Evolutionary conservation across 192 early-diverging fungal genomes (phyloP).

Genomic region (Obelidium mucronatum): DNA sequence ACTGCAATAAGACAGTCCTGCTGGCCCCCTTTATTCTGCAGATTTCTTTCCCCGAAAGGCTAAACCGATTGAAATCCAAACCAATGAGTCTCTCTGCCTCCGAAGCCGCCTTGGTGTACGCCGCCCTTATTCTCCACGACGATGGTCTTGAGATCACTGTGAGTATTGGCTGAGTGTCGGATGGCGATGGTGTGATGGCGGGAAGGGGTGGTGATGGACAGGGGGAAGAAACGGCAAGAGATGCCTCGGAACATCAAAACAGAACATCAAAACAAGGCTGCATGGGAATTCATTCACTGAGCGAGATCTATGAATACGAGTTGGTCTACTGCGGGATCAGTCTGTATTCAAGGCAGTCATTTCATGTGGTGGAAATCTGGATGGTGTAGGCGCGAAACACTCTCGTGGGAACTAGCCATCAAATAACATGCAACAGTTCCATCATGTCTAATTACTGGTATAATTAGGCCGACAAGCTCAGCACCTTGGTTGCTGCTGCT

Average conservation of each 20-base stretch:
- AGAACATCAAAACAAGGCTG: no score
- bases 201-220: neutral
- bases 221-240: no score
- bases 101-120: slow-evolving; percentile 94
- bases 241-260: no score
- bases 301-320: no score
- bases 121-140: slow-evolving; percentile 98
- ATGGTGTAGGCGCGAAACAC: neutral
- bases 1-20: no score
- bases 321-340: no score
- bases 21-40: no score
- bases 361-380: no score
- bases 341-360: no score
- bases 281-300: no score
- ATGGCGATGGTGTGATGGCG: neutral
- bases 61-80: neutral
- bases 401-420: neutral
- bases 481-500: slow-evolving; percentile 89
- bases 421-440: no score
- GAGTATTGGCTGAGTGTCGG: slow-evolving; percentile 32
- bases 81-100: slow-evolving; percentile 64
- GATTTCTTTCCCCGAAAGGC: neutral
- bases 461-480: slow-evolving; percentile 93
- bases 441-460: slow-evolving; percentile 2
- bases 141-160: slow-evolving; percentile 97